Base-by-base conservation (phyloP, 176 grass and related monocot genomes). In the Bonia amplexicaulis region DNA sequence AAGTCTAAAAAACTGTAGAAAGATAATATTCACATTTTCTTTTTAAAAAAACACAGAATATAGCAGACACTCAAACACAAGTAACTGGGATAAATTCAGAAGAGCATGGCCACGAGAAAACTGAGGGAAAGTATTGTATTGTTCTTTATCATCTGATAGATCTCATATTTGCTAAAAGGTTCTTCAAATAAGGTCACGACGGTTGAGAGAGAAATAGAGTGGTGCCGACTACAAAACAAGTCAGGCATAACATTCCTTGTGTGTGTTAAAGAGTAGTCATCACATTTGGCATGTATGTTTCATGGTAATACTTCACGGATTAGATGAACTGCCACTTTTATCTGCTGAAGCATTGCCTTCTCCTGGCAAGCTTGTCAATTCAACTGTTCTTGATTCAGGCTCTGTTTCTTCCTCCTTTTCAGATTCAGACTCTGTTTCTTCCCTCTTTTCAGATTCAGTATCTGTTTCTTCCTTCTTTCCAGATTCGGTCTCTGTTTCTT, bases 321-420 rank as follows among this genome's bases (percentile, higher is more conserved):
- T 19, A 70, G 75, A 76, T 27, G 54, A 62, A 80, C 13, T 19
- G 23, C 0, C 58, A 47, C 8, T 82, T 78, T 78, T 80, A 57
- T 85, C 71, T 63, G 59, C 44, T 19, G 63, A 62, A 9, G 47
- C 45, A 64, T 33, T 45, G 63, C 6, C 85, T 77, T 87, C 81
- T 52, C 59, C 53, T 42, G 23, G 47, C 12, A 54, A 71, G 64
- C 13, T 77, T 77, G 57, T 71, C 22, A 61, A 79, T 59, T 89
- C 57, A 84, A 71, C 65, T 57, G 59, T 22, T 37, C 26, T 54
- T 54, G 73, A 78, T 83, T 47, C 74, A n/a, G 66, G 53, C 10
- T 79, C 46, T 9, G 29, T 73, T 83, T 70, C 53, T 51, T 84
- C 71, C 47, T 54, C 37, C 52, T 82, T 89, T 70, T 85, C 82